Conservation (phyloP, 129 eudicot genomes). For the Ambrosia artemisiifolia region DNA sequence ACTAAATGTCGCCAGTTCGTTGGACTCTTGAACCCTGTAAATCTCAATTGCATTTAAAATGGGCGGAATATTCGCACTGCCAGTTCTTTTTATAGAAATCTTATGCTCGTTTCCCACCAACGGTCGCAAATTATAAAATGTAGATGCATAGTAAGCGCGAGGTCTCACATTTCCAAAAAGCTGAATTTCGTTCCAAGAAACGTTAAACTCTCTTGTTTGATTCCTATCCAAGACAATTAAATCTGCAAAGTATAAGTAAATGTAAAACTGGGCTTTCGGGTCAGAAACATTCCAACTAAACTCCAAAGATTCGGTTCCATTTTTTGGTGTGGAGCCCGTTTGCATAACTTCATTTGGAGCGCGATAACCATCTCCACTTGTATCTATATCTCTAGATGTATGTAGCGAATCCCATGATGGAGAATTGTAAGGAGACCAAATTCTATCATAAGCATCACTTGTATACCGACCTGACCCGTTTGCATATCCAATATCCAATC, state of each 20-base stretch:
- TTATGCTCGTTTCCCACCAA: constrained; percentile 29
- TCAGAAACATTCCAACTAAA: constrained; percentile 28
- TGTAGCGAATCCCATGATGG: constrained; percentile 30
- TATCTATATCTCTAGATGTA: constrained; percentile 22
- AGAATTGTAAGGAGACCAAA: constrained; percentile 29
- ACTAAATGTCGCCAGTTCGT: constrained; percentile 9
- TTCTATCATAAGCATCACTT: constrained; percentile 30
- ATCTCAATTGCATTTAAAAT: constrained; percentile 39
- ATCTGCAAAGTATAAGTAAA: constrained; percentile 36
- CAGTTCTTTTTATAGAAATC: constrained; percentile 17
- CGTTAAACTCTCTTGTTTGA: constrained; percentile 29
- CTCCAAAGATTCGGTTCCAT: constrained; percentile 25
- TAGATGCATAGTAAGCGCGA: constrained; percentile 17
- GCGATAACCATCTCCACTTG: constrained; percentile 31
- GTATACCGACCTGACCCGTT: constrained; percentile 33
- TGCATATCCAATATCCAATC: constrained; percentile 28
- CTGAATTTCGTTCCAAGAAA: constrained; percentile 31
- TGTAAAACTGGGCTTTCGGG: constrained; percentile 15
- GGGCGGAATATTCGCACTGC: constrained; percentile 13
- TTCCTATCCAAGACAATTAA: constrained; percentile 19
- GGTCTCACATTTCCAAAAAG: constrained; percentile 34
- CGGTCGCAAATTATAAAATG: constrained; percentile 14
- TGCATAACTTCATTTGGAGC: constrained; percentile 35
- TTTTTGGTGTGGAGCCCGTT: constrained; percentile 29
- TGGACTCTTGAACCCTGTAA: constrained; percentile 19